Base-by-base conservation (phyloP, 73 alveolate genomes). In the Blepharisma japonicum region DNA sequence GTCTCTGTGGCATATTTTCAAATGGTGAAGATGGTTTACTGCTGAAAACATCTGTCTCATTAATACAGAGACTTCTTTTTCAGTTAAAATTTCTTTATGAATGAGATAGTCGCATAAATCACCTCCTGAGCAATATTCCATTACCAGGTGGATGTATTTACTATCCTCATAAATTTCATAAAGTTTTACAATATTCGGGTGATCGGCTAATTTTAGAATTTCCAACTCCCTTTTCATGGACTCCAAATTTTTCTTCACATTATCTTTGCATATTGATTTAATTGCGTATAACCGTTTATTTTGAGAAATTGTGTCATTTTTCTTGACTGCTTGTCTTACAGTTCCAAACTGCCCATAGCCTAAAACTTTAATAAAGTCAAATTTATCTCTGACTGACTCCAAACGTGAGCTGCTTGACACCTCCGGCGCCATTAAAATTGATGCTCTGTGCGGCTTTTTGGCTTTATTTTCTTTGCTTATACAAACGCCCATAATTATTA, bases 81-180 rank as follows among this genome's bases (percentile, higher is more conserved):
- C 98, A 2, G 92, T 68, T 83, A 89, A 94, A 45, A 84, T 81
- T 5, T 95, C 95, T 81, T 91, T 90, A 39, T 70, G 14, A n/a
- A 70, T 45, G 2, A 94, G 89, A 9, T 91, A 95, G 68, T 94
- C 93, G 71, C 84, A 92, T 55, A 92, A 84, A 72, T 92, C 96
- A n/a, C 98, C 98, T n/a, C 95, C 98, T 68, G 86, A 82, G 83
- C 98, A 92, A 23, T 87, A 7, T 47, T 70, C 80, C 80, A 70
- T 70, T 9, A 70, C 80, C 25, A 70, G 18, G 5, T 70, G 80
- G 14, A 70, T 7, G 27, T 70, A 70, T 38, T 18, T 25, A 14
- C 47, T 25, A 39, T 80, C 93, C 68, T 90, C 95, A 74, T 80
- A 88, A 54, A 90, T 86, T 81, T 90, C 97, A 78, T 79, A 90